phyloP scores from a whole-genome alignment of 2,329 filamentous ascomycete species.

The Aotearoamyces nothofagi region DNA sequence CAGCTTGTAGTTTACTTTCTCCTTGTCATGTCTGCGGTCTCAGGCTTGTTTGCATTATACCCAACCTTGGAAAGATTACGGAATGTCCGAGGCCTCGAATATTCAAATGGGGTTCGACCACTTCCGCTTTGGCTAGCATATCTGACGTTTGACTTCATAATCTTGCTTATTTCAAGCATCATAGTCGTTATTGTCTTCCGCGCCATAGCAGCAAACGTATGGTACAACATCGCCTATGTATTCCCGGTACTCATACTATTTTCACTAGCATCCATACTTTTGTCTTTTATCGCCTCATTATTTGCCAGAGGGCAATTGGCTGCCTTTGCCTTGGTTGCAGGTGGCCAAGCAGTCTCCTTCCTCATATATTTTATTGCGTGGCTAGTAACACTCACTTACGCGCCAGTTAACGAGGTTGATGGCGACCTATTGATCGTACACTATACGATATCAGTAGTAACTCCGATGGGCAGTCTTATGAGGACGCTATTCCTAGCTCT shows the following conservation, averaged over 20 bases:
- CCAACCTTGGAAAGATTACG: slow-evolving; percentile 69
- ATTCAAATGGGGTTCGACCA: slow-evolving; percentile 78
- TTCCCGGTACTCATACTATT: slow-evolving; percentile 73
- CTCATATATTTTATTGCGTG: slow-evolving; percentile 59
- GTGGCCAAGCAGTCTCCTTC: slow-evolving; percentile 58
- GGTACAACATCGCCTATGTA: slow-evolving; percentile 68
- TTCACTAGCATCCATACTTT: slow-evolving; percentile 59
- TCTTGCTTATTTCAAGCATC: slow-evolving; percentile 52
- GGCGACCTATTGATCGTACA: slow-evolving; percentile 51
- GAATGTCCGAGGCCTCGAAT: slow-evolving; percentile 73
- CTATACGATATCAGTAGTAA: slow-evolving; percentile 58
- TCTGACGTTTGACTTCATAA: slow-evolving; percentile 61
- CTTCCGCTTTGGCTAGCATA: slow-evolving; percentile 79
- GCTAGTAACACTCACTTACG: slow-evolving; percentile 59
- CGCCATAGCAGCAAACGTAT: slow-evolving; percentile 42
- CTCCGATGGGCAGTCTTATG: slow-evolving; percentile 63
- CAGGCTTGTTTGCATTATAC: slow-evolving; percentile 79
- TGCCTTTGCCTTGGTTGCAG: slow-evolving; percentile 71
- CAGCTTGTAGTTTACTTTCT: slow-evolving; percentile 74
- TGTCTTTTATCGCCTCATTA: slow-evolving; percentile 71
- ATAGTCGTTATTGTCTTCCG: slow-evolving; percentile 56
- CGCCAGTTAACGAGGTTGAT: slow-evolving; percentile 55
- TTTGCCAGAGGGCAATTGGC: slow-evolving; percentile 67
- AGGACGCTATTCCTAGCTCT: slow-evolving; percentile 62
- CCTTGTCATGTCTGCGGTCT: slow-evolving; percentile 62